Conservation (phyloP, 2,329 filamentous ascomycete species). For the Penicillium crustosum region DNA sequence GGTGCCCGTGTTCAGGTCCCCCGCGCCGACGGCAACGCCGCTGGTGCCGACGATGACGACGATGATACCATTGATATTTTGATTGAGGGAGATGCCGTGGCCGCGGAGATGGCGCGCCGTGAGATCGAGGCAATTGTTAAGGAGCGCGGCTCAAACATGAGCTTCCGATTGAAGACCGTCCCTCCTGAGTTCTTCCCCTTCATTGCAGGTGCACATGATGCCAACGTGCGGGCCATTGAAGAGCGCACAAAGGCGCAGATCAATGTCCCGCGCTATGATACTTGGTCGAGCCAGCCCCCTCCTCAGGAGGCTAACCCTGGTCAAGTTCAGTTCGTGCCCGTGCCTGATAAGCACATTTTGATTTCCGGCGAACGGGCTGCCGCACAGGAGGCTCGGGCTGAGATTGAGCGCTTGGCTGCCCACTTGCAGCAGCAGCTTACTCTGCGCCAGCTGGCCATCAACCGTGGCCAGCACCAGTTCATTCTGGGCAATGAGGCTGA, state of each 20-base stretch:
- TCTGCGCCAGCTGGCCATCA: conserved; percentile 76
- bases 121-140: conserved; percentile 85
- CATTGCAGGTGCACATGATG: conserved; percentile 76
- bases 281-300: conserved; percentile 67
- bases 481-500: conserved; percentile 83
- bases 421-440: conserved; percentile 74
- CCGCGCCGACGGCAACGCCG: conserved; percentile 66
- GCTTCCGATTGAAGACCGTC: conserved; percentile 76
- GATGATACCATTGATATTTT: conserved; percentile 75
- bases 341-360: conserved; percentile 74
- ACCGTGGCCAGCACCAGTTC: conserved; percentile 88
- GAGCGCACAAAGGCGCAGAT: conserved; percentile 74
- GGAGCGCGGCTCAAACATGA: conserved; percentile 79
- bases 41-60: conserved; percentile 74
- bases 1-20: conserved; percentile 89
- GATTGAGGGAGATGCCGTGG: conserved; percentile 88
- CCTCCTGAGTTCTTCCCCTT: conserved; percentile 95
- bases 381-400: conserved; percentile 74
- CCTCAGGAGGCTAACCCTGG: conserved; percentile 62
- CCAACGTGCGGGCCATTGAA: conserved; percentile 66
- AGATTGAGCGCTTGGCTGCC: conserved; percentile 75
- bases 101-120: conserved; percentile 77
- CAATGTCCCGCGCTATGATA: conserved; percentile 78
- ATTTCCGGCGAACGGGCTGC: conserved; percentile 82
- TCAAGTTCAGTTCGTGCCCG: conserved; percentile 69